Percentiles rank a stretch among this genome's conserved stretches.
phyloP scores from a whole-genome alignment of 805 yeast species.

The Metschnikowia bowlesiae region DNA sequence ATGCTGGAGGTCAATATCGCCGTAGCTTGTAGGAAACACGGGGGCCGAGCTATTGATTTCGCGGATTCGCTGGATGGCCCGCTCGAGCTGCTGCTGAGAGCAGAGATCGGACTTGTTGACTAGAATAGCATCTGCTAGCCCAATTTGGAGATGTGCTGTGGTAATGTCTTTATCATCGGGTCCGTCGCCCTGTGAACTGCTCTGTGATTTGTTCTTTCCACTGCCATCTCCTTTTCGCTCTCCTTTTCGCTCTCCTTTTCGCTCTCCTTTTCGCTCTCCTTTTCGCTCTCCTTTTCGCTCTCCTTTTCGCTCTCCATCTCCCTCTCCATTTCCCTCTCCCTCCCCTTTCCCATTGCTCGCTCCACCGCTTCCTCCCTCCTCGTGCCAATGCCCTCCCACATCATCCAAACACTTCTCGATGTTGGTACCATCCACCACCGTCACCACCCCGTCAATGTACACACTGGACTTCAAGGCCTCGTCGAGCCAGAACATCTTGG shows the following conservation, averaged over 20 bases:
- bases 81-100: constrained; percentile 23
- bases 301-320: constrained; percentile 22
- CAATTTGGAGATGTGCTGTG: constrained; percentile 86
- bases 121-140: constrained; percentile 79
- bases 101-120: constrained; percentile 71
- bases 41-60: constrained; percentile 69
- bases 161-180: constrained; percentile 41
- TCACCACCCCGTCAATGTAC: constrained; percentile 85
- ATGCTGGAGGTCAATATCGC: constrained; percentile 63
- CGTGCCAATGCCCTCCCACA: constrained; percentile 67
- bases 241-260: constrained; percentile 23
- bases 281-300: constrained; percentile 8
- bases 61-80: constrained; percentile 37
- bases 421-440: constrained; percentile 76
- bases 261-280: constrained; percentile 18
- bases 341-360: constrained; percentile 16
- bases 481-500: constrained; percentile 96
- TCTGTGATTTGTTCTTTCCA: constrained; percentile 17
- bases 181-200: no score
- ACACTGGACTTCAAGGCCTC: constrained; percentile 80
- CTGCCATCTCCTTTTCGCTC: constrained; percentile 17
- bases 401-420: constrained; percentile 66
- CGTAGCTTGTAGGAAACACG: constrained; percentile 61
- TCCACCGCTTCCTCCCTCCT: constrained; percentile 17
- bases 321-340: constrained; percentile 11